Evolutionary conservation across 371 early-diverging fungal genomes (phyloP), one percentile per base, ranked within the genome.

Genomic region (Mortierella sp.): DNA sequence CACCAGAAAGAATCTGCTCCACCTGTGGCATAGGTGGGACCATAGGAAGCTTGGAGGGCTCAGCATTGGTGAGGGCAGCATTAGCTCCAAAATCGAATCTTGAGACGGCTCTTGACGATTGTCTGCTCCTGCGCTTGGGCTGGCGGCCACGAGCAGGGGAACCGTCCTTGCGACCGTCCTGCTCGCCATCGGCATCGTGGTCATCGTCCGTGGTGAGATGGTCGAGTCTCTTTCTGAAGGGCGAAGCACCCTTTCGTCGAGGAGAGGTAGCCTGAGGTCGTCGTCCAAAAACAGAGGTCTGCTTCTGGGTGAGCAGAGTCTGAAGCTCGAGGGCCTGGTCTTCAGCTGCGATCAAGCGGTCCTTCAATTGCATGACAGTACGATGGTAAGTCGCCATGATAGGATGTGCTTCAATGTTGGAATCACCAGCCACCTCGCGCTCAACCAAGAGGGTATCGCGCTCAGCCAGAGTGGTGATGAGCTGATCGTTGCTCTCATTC

Each of bases 361-460:
- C 83, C 55, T 83, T 84, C 24, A 86, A 78, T 39, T 82, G 83
- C 54, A 81, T 79, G 47, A 89, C 87, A 7, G 85, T 83, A 61
- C 82, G 83, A 49, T 85, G 84, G 67, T 88, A 90, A 30, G 83
- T 82, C 43, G 79, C 78, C 61, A 90, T 82, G 45, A 90, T 69
- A 10, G 87, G 88, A 55, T 87, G 87, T 1, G 85, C 74, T 50
- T 64, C 81, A 31, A 74, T 69, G 43, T 76, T 61, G 13, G 58
- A 57, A 53, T 71, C 71, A 5, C 69, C 78, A 12, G 73, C 67
- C 16, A 82, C 71, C 50, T 83, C 87, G 41, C 83, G 82, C 54
- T 89, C 87, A 68, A 87, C 84, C 38, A 87, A 51, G 18, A 89
- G 66, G 1, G 88, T 86, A 43, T 90, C 88, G 42, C 87, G 87